Conservation (phyloP, 805 yeast genomes). For the Martiniozyma abietophila region DNA sequence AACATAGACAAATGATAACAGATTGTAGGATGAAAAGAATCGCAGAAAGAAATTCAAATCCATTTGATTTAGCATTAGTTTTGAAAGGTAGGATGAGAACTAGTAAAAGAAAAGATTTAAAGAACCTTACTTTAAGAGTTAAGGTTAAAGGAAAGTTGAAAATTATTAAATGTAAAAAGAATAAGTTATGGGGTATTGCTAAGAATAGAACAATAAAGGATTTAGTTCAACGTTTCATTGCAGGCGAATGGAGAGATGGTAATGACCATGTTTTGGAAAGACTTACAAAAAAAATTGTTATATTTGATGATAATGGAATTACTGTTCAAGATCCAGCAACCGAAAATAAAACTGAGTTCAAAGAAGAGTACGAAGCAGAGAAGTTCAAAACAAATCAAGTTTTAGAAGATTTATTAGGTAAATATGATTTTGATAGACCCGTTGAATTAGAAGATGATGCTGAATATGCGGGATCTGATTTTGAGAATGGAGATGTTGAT, state of each 20-base stretch:
- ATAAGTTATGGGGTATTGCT: conserved; percentile 87
- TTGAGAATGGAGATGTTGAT: conserved; percentile 27
- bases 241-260: conserved; percentile 74
- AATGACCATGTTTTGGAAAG: conserved; percentile 72
- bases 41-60: conserved; percentile 33
- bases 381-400: conserved; percentile 36
- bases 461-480: conserved; percentile 26
- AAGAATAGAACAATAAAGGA: conserved; percentile 54
- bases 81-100: conserved; percentile 52
- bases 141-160: conserved; percentile 48
- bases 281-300: conserved; percentile 18
- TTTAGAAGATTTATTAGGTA: conserved; percentile 37
- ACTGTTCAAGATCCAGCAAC: conserved; percentile 5
- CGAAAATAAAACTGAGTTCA: conserved; percentile 7
- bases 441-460: conserved; percentile 29
- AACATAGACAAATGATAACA: conserved; percentile 28
- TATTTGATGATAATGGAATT: conserved; percentile 20
- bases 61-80: conserved; percentile 18
- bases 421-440: conserved; percentile 46
- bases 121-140: conserved; percentile 56
- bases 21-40: conserved; percentile 32
- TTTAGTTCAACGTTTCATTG: conserved; percentile 50
- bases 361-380: conserved; percentile 32
- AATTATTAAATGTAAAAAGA: conserved; percentile 52
- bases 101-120: conserved; percentile 42